phyloP scores from a whole-genome alignment of 495 filamentous ascomycete genomes.

The Annulohypoxylon bovei region DNA sequence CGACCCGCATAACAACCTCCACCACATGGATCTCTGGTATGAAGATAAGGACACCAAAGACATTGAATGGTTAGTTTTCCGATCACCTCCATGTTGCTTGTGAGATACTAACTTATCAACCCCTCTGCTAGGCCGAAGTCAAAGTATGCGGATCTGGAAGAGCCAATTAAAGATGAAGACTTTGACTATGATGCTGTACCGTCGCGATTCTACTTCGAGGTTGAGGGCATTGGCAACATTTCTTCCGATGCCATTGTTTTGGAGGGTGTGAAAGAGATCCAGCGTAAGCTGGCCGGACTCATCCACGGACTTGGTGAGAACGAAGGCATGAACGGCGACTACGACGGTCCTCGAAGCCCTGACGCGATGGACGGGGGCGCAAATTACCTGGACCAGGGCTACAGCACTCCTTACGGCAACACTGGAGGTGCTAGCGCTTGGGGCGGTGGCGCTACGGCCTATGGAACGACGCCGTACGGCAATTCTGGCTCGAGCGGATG shows the following conservation, averaged over 20 bases:
- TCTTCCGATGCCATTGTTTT: constrained; percentile 88
- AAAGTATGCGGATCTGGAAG: constrained; percentile 87
- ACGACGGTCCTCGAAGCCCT: constrained; percentile 69
- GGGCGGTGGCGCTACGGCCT: constrained; percentile 71
- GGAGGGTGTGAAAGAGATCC: constrained; percentile 87
- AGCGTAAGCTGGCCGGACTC: constrained; percentile 87
- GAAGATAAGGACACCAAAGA: constrained; percentile 80
- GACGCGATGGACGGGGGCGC: constrained; percentile 64
- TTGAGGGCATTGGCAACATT: constrained; percentile 87
- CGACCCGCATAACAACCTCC: constrained; percentile 92
- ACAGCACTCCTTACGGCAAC: constrained; percentile 78
- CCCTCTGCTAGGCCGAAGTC: constrained; percentile 74
- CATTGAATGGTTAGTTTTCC: constrained; percentile 85
- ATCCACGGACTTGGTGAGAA: constrained; percentile 74
- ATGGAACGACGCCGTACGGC: constrained; percentile 73
- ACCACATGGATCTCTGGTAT: constrained; percentile 92
- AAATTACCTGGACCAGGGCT: constrained; percentile 70
- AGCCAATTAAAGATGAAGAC: constrained; percentile 79
- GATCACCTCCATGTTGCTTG: not conserved
- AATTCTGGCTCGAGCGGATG: constrained; percentile 45
- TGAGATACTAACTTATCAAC: constrained; percentile 25
- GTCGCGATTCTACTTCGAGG: constrained; percentile 86
- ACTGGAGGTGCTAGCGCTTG: constrained; percentile 69
- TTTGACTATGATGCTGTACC: constrained; percentile 93
- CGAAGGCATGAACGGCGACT: constrained; percentile 64